Evolutionary conservation across 2,329 filamentous ascomycete genomes (phyloP).

Genomic region (Huntiella moniliformis): DNA sequence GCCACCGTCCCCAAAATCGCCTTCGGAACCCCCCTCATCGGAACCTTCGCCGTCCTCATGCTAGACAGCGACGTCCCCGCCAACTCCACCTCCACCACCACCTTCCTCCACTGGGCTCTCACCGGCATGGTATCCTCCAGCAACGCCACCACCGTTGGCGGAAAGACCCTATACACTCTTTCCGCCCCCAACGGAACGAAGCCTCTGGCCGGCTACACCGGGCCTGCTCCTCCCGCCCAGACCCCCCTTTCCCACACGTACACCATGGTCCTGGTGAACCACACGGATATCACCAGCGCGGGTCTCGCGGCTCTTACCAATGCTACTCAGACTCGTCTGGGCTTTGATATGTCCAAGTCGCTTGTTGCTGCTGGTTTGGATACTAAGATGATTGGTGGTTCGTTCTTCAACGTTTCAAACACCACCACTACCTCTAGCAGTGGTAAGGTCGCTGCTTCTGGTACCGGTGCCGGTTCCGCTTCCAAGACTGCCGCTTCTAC

Average conservation of each 20-base stretch:
- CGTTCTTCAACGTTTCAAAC: conserved; percentile 23
- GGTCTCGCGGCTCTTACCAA: conserved; percentile 16
- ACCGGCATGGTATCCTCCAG: conserved; percentile 18
- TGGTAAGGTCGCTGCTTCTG: not conserved
- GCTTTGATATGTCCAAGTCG: conserved; percentile 18
- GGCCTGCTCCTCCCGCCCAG: conserved; percentile 22
- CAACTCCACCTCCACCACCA: conserved; percentile 18
- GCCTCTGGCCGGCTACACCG: conserved; percentile 18
- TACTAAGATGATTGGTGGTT: conserved; percentile 19
- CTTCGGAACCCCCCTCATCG: conserved; percentile 21
- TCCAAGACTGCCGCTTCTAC: conserved; percentile 1
- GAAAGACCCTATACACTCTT: conserved; percentile 17
- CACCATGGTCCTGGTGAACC: conserved; percentile 23
- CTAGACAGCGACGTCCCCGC: conserved; percentile 29
- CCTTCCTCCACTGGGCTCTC: conserved; percentile 30
- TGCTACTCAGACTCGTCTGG: conserved; percentile 17
- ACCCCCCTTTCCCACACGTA: conserved; percentile 23
- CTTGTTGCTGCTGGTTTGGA: conserved; percentile 18
- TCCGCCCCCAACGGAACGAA: conserved; percentile 14
- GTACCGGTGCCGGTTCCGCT: conserved; percentile 2
- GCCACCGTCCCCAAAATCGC: conserved; percentile 20
- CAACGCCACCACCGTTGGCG: conserved; percentile 15
- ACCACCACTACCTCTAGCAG: conserved; percentile 7
- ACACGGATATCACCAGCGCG: conserved; percentile 15
- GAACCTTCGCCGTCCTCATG: conserved; percentile 23